phyloP scores from a whole-genome alignment of 768 basidiomycete species.

The Leucogyrophana mollusca region DNA sequence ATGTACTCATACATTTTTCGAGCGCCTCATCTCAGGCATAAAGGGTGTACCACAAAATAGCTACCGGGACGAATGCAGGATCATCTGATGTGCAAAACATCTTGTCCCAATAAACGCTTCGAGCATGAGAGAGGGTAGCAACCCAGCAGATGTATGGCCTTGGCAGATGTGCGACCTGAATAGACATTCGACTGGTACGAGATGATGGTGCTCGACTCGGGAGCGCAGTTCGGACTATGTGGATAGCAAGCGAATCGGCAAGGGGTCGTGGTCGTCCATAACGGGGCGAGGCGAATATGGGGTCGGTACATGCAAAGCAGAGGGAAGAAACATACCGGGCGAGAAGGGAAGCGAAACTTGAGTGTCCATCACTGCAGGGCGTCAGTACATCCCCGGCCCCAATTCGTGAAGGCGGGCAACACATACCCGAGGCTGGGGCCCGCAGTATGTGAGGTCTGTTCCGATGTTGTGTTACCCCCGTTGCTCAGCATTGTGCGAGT shows the following conservation, averaged over 20 bases:
- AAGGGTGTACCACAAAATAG: constrained; percentile 48
- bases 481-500: constrained; percentile 28
- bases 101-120: constrained; percentile 5
- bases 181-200: constrained; percentile 6
- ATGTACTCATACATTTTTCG: constrained; percentile 46
- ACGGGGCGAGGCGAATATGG: background rate
- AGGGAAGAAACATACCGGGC: constrained; percentile 3
- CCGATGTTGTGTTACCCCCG: too few species aligned
- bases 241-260: constrained; percentile 43
- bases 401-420: background rate
- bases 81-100: constrained; percentile 23
- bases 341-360: constrained; percentile 16
- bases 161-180: background rate
- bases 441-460: too few species aligned
- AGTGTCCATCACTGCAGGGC: constrained; percentile 1
- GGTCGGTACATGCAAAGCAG: background rate
- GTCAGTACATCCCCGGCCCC: background rate
- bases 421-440: background rate
- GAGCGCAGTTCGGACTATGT: constrained; percentile 38
- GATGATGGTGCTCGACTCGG: constrained; percentile 3
- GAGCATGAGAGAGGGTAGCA: background rate
- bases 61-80: constrained; percentile 47
- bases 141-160: too few species aligned
- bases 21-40: constrained; percentile 56
- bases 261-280: background rate